Conservation (phyloP, 345 rosid genomes). For the Dipteronia dyeriana region DNA sequence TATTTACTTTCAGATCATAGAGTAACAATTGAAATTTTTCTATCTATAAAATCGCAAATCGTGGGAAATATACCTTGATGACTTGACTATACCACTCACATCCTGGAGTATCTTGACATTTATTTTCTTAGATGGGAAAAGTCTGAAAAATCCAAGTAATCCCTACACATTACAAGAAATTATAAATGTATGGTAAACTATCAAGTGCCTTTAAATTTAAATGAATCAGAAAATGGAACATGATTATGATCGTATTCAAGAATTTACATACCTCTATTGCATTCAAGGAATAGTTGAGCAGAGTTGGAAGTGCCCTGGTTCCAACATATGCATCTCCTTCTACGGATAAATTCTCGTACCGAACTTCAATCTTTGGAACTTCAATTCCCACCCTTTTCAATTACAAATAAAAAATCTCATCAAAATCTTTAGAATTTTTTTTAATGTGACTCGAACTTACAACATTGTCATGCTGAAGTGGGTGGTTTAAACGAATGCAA, state of each 20-base stretch:
- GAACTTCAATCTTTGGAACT: constrained; percentile 51
- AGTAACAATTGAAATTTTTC: too few species aligned
- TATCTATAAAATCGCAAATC: not conserved
- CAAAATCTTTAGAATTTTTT: not conserved
- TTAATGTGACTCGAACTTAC: not conserved
- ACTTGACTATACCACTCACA: constrained; percentile 48
- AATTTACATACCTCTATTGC: constrained; percentile 40
- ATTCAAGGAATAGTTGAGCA: constrained; percentile 42
- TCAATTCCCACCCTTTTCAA: constrained; percentile 52
- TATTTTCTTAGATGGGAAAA: constrained; percentile 51
- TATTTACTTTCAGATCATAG: not conserved
- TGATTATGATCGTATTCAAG: not conserved
- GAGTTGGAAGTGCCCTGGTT: constrained; percentile 56
- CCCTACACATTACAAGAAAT: constrained; percentile 32
- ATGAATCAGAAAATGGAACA: not conserved
- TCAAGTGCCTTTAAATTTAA: not conserved
- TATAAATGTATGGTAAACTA: not conserved
- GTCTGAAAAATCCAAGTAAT: constrained; percentile 35
- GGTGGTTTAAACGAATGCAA: too few species aligned
- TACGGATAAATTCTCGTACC: constrained; percentile 43
- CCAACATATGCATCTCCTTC: constrained; percentile 65
- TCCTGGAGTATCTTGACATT: constrained; percentile 43
- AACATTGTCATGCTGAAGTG: not conserved
- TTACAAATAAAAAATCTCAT: not conserved
- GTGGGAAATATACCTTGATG: constrained; percentile 44